phyloP scores from a whole-genome alignment of 352 stramenopile genomes.

The Halophytophthora batemanensis region DNA sequence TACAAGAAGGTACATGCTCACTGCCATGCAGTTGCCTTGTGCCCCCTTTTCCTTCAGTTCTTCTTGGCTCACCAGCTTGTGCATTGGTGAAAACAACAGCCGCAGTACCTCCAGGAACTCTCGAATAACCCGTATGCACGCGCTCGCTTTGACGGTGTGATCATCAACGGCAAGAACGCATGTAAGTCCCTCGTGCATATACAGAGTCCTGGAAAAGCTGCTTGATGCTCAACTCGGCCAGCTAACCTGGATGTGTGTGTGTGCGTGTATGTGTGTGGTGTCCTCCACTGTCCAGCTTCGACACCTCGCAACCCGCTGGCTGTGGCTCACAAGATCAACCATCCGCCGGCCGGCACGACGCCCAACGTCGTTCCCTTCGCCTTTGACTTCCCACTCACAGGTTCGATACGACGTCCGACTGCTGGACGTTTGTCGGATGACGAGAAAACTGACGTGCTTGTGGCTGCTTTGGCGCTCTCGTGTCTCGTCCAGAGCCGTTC shows the following conservation, averaged over 20 bases:
- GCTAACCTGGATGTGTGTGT: not conserved
- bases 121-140: constrained; percentile 76
- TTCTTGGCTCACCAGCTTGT: not conserved
- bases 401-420: constrained; percentile 13
- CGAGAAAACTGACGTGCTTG: not conserved
- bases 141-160: constrained; percentile 82
- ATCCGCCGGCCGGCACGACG: constrained; percentile 55
- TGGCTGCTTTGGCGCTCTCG: not conserved
- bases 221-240: too few species aligned
- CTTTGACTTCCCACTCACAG: constrained; percentile 78
- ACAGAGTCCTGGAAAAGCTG: not conserved
- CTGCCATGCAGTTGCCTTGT: not conserved
- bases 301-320: constrained; percentile 63
- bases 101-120: constrained; percentile 62
- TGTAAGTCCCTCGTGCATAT: constrained; percentile 27
- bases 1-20: constrained; percentile 69
- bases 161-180: constrained; percentile 83
- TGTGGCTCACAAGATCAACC: constrained; percentile 86
- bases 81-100: constrained; percentile 9
- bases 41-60: not conserved
- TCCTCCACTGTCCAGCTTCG: constrained; percentile 28
- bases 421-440: not conserved
- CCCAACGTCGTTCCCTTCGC: constrained; percentile 82
- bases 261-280: too few species aligned
- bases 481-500: constrained; percentile 53